These are phyloP conservation scores for Wickerhamomyces rabaulensis DNA, from an alignment of 805 yeast species.

Conservation along the genomic window DNA sequence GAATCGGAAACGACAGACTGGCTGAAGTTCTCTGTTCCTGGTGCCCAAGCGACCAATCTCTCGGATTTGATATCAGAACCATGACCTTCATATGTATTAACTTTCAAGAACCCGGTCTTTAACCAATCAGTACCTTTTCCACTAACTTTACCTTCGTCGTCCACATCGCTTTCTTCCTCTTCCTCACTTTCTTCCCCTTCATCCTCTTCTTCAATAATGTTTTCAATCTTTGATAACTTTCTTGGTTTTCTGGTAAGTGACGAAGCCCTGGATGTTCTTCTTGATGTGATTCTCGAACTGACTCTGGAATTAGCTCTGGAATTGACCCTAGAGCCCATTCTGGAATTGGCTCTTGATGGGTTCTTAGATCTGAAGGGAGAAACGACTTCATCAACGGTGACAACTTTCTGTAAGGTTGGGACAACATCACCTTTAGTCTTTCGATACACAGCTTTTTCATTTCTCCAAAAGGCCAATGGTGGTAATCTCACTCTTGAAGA, in stretches of 20 bases:
- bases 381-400: constrained; percentile 31
- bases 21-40: constrained; percentile 45
- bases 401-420: constrained; percentile 53
- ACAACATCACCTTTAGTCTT: constrained; percentile 35
- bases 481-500: constrained; percentile 62
- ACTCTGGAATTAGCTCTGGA: constrained; percentile 13
- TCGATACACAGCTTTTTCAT: constrained; percentile 65
- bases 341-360: constrained; percentile 12
- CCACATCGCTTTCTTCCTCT: constrained; percentile 18
- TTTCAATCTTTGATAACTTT: background rate
- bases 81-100: constrained; percentile 48
- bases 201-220: constrained; percentile 16
- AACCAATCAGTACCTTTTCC: constrained; percentile 51
- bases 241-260: constrained; percentile 7
- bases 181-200: constrained; percentile 22
- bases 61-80: constrained; percentile 39
- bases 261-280: constrained; percentile 7
- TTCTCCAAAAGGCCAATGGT: constrained; percentile 82
- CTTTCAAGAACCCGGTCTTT: constrained; percentile 32
- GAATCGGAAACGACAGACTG: constrained; percentile 34
- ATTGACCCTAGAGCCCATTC: constrained; percentile 7
- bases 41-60: constrained; percentile 60
- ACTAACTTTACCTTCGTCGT: constrained; percentile 25
- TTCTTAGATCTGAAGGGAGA: constrained; percentile 10
- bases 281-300: constrained; percentile 5